phyloP scores from a whole-genome alignment of 768 basidiomycete genomes.

The Suillus hirtellus region DNA sequence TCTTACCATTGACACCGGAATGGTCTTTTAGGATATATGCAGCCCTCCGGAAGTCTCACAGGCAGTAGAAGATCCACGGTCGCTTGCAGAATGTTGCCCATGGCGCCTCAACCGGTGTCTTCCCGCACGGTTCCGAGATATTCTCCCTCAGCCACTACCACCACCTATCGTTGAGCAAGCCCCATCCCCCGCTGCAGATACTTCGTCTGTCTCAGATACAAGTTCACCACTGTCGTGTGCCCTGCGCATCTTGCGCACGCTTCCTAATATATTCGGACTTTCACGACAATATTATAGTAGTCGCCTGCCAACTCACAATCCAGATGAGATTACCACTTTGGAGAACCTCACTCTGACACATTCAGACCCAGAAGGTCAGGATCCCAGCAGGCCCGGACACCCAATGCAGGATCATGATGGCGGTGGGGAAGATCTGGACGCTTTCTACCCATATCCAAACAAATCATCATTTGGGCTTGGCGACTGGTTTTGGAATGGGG shows the following conservation, averaged over 20 bases:
- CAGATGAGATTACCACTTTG: conserved; percentile 4
- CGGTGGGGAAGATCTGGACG: too few relatives aligned
- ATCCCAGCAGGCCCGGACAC: neutral
- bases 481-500: conserved; percentile 24
- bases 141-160: conserved; percentile 9
- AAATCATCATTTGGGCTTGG: conserved; percentile 17
- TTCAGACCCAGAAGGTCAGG: neutral
- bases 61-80: neutral
- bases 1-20: neutral
- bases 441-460: conserved; percentile 22
- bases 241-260: neutral
- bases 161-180: neutral
- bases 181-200: neutral
- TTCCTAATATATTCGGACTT: conserved; percentile 9
- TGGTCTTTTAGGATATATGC: neutral
- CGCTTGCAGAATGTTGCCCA: conserved; percentile 7
- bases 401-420: neutral
- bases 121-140: neutral
- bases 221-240: neutral
- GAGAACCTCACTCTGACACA: neutral
- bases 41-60: neutral
- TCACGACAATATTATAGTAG: neutral
- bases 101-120: neutral
- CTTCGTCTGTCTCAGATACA: too few relatives aligned
- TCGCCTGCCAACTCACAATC: conserved; percentile 5